Percentiles rank a stretch among this genome's conserved stretches.
Conservation (phyloP, 352 stramenopile genomes). For the Globisporangium yorkense region DNA sequence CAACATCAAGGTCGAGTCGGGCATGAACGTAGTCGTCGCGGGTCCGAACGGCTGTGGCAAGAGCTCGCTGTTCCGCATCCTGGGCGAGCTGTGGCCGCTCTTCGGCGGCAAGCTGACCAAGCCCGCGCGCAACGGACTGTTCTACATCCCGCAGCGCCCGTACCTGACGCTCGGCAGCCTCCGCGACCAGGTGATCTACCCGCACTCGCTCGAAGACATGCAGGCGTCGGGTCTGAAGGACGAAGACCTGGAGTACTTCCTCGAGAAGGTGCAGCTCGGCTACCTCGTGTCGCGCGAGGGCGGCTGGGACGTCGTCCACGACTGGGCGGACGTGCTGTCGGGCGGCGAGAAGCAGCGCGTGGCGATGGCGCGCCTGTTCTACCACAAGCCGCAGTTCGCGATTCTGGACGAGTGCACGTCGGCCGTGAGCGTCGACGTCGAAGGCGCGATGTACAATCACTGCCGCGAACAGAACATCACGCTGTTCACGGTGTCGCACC, state of each 20-base stretch:
- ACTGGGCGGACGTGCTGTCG: constrained; percentile 86
- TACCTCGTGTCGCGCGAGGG: constrained; percentile 72
- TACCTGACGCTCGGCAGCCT: constrained; percentile 86
- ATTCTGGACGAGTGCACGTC: constrained; percentile 89
- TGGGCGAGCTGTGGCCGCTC: constrained; percentile 86
- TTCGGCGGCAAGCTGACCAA: constrained; percentile 75
- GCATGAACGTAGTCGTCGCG: constrained; percentile 87
- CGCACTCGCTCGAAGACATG: constrained; percentile 71
- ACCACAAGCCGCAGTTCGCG: constrained; percentile 88
- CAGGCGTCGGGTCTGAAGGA: constrained; percentile 40
- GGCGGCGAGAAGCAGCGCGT: constrained; percentile 90
- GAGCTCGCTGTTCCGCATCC: constrained; percentile 83
- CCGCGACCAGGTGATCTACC: constrained; percentile 89
- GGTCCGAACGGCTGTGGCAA: constrained; percentile 86
- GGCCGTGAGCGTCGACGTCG: constrained; percentile 81
- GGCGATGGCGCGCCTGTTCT: constrained; percentile 87
- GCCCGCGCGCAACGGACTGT: constrained; percentile 73
- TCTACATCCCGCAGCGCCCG: constrained; percentile 89
- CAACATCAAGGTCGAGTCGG: constrained; percentile 74
- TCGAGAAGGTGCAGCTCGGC: constrained; percentile 79
- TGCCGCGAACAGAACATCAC: constrained; percentile 87
- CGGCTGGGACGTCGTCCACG: constrained; percentile 72
- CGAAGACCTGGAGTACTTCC: constrained; percentile 54
- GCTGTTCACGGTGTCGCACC: constrained; percentile 89
- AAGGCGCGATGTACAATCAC: constrained; percentile 84